phyloP scores from a whole-genome alignment of 1,284 basidiomycete genomes.

The Termitomyces sp. region DNA sequence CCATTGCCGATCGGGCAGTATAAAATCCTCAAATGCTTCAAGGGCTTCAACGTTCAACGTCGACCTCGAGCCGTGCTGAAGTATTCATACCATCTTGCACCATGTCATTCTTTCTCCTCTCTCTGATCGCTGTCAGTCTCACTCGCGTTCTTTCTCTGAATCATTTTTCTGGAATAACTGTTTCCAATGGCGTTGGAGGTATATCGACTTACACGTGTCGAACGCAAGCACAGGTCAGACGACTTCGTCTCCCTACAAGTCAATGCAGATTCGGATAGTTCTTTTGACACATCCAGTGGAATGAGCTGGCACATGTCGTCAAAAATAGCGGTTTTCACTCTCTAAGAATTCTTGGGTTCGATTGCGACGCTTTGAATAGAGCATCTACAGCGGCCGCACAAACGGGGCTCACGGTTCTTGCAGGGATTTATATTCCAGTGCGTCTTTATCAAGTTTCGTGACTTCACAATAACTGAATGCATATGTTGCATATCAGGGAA shows the following conservation, averaged over 20 bases:
- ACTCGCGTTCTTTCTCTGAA: constrained; percentile 5
- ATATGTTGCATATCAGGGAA: constrained; percentile 18
- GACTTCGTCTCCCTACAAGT: background rate
- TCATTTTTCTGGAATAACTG: constrained; percentile 15
- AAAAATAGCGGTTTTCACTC: constrained; percentile 26
- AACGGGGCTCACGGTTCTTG: constrained; percentile 26
- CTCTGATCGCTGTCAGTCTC: background rate
- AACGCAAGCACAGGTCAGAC: constrained; percentile 28
- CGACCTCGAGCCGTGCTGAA: background rate
- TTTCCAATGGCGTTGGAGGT: constrained; percentile 28
- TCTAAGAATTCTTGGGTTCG: constrained; percentile 30
- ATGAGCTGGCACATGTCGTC: constrained; percentile 26
- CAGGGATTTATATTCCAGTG: constrained; percentile 30
- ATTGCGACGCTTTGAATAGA: constrained; percentile 30
- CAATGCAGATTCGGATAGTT: background rate
- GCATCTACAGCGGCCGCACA: constrained; percentile 28
- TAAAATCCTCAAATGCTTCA: background rate
- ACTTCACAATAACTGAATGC: background rate
- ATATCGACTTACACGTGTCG: constrained; percentile 26
- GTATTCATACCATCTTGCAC: constrained; percentile 20
- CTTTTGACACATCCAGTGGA: constrained; percentile 24
- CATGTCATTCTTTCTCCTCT: background rate
- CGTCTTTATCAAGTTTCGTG: background rate
- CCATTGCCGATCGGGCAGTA: background rate
- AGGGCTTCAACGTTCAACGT: background rate